phyloP scores from a whole-genome alignment of 805 yeast genomes.

The Scheffersomyces amazonensis region DNA sequence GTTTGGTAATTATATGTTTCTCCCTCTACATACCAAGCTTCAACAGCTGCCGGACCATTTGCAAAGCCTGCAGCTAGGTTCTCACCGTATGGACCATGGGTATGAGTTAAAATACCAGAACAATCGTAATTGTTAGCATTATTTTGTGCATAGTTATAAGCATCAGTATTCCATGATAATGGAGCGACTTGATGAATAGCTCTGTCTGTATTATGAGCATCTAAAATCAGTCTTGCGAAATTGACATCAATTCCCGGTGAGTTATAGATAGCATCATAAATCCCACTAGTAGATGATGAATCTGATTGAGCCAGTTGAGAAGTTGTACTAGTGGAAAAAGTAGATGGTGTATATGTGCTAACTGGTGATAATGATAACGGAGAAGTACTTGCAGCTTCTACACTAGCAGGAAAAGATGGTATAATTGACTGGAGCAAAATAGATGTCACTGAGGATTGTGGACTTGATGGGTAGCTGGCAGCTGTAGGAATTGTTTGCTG shows the following conservation, averaged over 20 bases:
- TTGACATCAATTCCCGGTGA: constrained; percentile 18
- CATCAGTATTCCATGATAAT: constrained; percentile 28
- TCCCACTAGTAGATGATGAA: constrained; percentile 9
- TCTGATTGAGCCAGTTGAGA: constrained; percentile 8
- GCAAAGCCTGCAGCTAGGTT: constrained; percentile 35
- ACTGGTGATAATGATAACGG: no score
- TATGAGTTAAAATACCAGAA: constrained; percentile 34
- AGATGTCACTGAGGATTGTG: no score
- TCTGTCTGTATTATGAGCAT: constrained; percentile 31
- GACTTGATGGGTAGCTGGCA: constrained; percentile 4
- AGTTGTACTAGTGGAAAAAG: constrained; percentile 7
- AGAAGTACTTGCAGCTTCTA: no score
- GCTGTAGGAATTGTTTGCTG: no score
- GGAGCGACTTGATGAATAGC: constrained; percentile 26
- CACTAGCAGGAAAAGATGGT: background rate
- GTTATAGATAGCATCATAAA: constrained; percentile 8
- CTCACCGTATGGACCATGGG: constrained; percentile 36
- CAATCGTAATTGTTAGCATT: constrained; percentile 36
- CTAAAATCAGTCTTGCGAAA: constrained; percentile 29
- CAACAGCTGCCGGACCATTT: constrained; percentile 25
- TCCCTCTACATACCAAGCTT: constrained; percentile 38
- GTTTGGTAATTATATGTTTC: constrained; percentile 20
- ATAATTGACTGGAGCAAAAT: background rate
- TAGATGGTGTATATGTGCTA: no score
- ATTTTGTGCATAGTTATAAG: constrained; percentile 31